Conservation (phyloP, 495 filamentous ascomycete species). For the Cercophora samala region DNA sequence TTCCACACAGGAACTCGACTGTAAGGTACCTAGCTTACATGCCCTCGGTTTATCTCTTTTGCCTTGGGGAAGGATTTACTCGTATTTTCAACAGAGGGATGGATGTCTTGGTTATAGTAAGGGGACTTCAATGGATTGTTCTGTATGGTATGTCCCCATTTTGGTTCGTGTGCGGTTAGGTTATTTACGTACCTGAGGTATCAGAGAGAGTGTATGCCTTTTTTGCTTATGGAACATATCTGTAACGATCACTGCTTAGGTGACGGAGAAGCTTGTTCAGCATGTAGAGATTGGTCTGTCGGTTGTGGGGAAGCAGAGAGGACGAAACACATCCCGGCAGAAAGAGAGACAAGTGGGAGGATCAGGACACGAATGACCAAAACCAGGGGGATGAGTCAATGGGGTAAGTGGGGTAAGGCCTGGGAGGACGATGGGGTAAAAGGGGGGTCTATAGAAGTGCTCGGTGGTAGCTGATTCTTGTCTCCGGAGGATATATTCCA, state of each 20-base stretch:
- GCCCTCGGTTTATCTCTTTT: no score
- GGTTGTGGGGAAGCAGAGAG: conserved; percentile 38
- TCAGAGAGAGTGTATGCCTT: conserved; percentile 65
- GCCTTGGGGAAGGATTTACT: no score
- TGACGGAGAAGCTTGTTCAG: conserved; percentile 56
- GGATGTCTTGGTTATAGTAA: no score
- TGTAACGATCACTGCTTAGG: conserved; percentile 54
- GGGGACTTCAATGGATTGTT: no score
- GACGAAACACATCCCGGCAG: not conserved
- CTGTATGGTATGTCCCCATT: no score
- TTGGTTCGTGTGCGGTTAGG: no score
- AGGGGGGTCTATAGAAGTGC: conserved; percentile 59
- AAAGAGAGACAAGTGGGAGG: conserved; percentile 20
- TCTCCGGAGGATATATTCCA: no score
- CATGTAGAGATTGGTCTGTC: conserved; percentile 48
- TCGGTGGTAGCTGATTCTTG: conserved; percentile 37
- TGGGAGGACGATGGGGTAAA: conserved; percentile 46
- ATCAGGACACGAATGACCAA: conserved; percentile 24
- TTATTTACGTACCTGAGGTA: no score
- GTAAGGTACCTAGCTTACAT: no score
- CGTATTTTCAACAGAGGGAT: no score
- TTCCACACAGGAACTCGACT: no score
- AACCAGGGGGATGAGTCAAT: conserved; percentile 11
- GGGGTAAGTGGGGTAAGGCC: conserved; percentile 30
- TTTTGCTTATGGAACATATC: conserved; percentile 63